Evolutionary conservation across 2,329 filamentous ascomycete genomes (phyloP).

Genomic region (Colletotrichum lentis): DNA sequence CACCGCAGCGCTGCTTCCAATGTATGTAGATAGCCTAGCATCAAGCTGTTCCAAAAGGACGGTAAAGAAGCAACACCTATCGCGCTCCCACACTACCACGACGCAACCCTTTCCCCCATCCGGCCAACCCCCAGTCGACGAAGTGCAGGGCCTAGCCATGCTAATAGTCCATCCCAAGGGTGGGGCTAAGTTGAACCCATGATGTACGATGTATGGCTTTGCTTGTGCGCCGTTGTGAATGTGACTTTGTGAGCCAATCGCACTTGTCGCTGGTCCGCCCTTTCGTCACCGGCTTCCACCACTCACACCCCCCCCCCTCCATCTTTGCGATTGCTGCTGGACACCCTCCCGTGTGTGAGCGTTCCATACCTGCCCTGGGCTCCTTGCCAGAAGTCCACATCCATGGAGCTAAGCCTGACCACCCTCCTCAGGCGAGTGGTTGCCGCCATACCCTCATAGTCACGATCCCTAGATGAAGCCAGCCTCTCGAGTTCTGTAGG

Average conservation of each 20-base stretch:
- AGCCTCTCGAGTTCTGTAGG: background rate
- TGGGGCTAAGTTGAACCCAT: slow-evolving; percentile 34
- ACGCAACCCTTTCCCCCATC: slow-evolving; percentile 1
- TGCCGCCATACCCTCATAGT: background rate
- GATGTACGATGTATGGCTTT: slow-evolving; percentile 33
- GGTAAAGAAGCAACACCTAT: slow-evolving; percentile 15
- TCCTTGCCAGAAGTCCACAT: background rate
- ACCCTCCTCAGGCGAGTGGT: slow-evolving; percentile 1
- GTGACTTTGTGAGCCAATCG: slow-evolving; percentile 29
- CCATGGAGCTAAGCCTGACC: slow-evolving; percentile 27
- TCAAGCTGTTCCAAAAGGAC: slow-evolving; percentile 18
- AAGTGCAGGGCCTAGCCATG: slow-evolving; percentile 26
- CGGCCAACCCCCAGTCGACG: slow-evolving; percentile 1
- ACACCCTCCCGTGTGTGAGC: background rate
- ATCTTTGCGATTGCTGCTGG: slow-evolving; percentile 12
- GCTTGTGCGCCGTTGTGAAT: slow-evolving; percentile 27
- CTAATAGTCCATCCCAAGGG: slow-evolving; percentile 15
- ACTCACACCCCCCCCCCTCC: background rate
- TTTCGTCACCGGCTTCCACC: slow-evolving; percentile 1
- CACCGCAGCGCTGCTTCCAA: slow-evolving; percentile 8
- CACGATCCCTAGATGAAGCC: slow-evolving; percentile 1
- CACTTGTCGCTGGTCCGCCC: slow-evolving; percentile 11
- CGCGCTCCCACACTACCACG: slow-evolving; percentile 15
- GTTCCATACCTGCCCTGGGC: background rate
- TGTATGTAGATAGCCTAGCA: background rate